A percentile compares a stretch with the other conserved stretches of the same genome.
phyloP scores from a whole-genome alignment of 495 filamentous ascomycete genomes.

The Lineolata rhizophorae region DNA sequence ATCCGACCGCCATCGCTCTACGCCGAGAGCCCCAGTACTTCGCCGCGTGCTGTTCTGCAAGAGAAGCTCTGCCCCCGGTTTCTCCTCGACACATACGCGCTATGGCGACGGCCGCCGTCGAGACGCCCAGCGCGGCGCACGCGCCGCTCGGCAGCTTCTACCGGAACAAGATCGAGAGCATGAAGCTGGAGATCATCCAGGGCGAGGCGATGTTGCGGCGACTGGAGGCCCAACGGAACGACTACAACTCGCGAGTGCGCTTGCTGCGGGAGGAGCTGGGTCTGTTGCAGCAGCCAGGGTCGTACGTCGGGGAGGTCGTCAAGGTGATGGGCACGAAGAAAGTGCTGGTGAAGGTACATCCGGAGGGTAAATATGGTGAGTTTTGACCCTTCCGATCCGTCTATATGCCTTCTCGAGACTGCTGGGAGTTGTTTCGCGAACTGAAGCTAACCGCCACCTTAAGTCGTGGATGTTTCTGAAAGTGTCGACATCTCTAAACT shows the following conservation, averaged over 20 bases:
- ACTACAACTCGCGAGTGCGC: constrained; percentile 96
- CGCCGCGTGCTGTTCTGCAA: no score
- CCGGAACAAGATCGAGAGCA: constrained; percentile 98
- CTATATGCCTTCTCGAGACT: no score
- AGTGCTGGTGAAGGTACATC: constrained; percentile 95
- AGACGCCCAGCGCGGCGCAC: no score
- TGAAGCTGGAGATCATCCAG: constrained; percentile 99
- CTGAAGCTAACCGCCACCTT: constrained; percentile 1
- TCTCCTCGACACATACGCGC: no score
- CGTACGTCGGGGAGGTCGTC: constrained; percentile 96
- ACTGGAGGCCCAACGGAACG: constrained; percentile 94
- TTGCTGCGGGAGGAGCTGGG: constrained; percentile 90
- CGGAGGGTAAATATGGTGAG: constrained; percentile 98
- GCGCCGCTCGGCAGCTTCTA: constrained; percentile 98
- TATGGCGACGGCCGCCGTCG: no score
- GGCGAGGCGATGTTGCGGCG: constrained; percentile 86
- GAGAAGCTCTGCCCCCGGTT: no score
- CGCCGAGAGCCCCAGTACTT: no score
- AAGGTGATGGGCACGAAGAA: constrained; percentile 99
- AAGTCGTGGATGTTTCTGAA: constrained; percentile 94
- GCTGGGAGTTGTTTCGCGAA: no score
- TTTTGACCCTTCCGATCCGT: no score
- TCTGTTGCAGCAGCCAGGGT: constrained; percentile 87
- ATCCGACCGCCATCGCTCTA: no score
- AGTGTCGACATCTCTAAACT: constrained; percentile 87